Percentiles rank a stretch among this genome's conserved stretches.
Conservation (phyloP, 2,329 filamentous ascomycete species). For the Tolypocladium sp. region DNA sequence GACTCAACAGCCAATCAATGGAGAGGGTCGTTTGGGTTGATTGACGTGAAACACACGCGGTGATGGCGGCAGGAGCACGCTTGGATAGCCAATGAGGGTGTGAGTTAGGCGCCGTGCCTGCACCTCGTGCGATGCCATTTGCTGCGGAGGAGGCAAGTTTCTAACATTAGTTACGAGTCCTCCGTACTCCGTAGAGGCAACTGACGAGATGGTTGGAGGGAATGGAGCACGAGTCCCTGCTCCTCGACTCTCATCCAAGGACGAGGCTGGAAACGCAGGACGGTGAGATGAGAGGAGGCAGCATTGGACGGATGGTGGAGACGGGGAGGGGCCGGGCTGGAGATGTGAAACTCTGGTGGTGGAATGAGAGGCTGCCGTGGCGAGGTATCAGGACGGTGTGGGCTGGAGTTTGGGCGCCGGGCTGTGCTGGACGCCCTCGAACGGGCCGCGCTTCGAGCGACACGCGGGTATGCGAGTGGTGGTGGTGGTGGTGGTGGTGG, state of each 20-base stretch:
- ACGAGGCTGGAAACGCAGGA: not conserved
- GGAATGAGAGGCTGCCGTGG: not conserved
- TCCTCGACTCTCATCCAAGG: not conserved
- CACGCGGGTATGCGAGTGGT: not conserved
- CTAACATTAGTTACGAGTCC: too few species aligned
- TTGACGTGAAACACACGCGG: not conserved
- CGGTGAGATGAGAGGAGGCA: not conserved
- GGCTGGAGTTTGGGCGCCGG: not conserved
- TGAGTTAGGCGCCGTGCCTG: not conserved
- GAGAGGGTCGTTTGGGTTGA: not conserved
- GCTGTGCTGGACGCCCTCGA: not conserved
- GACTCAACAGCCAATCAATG: not conserved
- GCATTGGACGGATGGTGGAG: not conserved
- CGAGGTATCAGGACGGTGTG: not conserved
- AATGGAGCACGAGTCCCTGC: not conserved
- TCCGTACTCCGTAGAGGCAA: not conserved
- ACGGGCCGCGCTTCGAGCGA: not conserved
- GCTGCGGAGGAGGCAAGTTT: too few species aligned
- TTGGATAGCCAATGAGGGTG: not conserved
- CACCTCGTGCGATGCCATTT: too few species aligned
- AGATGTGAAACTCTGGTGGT: not conserved
- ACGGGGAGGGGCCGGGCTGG: not conserved
- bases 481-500: not conserved
- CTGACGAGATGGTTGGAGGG: not conserved
- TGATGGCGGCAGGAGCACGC: not conserved